A percentile compares a stretch with the other conserved stretches of the same genome.
Evolutionary conservation across 2,329 filamentous ascomycete genomes (phyloP).

Genomic region (Septoria petroselini): DNA sequence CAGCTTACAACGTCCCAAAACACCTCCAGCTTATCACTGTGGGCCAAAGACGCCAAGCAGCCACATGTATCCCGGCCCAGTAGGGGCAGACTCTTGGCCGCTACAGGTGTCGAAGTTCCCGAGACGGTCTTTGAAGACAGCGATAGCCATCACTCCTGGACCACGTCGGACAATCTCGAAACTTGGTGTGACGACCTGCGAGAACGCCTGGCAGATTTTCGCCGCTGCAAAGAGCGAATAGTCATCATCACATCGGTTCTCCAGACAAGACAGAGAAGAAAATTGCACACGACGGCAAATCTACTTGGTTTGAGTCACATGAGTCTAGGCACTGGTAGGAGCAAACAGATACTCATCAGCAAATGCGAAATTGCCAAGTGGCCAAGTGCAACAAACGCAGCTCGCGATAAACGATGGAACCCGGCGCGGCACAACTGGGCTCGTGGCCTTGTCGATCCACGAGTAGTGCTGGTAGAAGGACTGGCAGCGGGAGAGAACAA

Average conservation of each 20-base stretch:
- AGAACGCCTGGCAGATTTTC: slow-evolving; percentile 17
- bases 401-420: slow-evolving; percentile 19
- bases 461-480: slow-evolving; percentile 17
- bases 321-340: slow-evolving; percentile 19
- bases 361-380: slow-evolving; percentile 18
- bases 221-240: slow-evolving; percentile 13
- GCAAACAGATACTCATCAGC: slow-evolving; percentile 20
- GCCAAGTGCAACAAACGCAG: background rate
- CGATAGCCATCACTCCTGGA: slow-evolving; percentile 25
- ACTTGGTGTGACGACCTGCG: slow-evolving; percentile 15
- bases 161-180: slow-evolving; percentile 19
- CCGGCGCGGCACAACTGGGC: slow-evolving; percentile 18
- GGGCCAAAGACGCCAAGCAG: no score
- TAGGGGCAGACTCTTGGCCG: slow-evolving; percentile 16
- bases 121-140: slow-evolving; percentile 22
- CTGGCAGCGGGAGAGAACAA: slow-evolving; percentile 4
- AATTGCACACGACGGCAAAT: slow-evolving; percentile 24
- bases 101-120: slow-evolving; percentile 9
- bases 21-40: background rate
- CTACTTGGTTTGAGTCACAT: slow-evolving; percentile 22
- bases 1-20: background rate
- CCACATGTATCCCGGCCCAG: background rate
- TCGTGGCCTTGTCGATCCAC: slow-evolving; percentile 14
- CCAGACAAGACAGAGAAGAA: slow-evolving; percentile 19
- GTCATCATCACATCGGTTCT: slow-evolving; percentile 19